phyloP scores from a whole-genome alignment of 2,329 filamentous ascomycete genomes.

The Colletotrichum plurivorum region DNA sequence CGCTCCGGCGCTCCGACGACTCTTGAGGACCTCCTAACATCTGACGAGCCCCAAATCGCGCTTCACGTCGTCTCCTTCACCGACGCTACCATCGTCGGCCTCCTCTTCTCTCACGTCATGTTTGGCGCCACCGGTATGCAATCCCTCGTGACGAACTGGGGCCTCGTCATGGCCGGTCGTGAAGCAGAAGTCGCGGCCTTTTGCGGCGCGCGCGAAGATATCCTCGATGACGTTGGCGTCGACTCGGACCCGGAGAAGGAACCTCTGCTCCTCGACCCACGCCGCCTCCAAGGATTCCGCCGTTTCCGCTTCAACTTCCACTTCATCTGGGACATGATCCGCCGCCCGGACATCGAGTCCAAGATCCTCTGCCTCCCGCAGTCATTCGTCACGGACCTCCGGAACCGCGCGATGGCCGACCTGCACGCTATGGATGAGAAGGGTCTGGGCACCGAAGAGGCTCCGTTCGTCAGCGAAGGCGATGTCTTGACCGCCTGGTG shows the following conservation, averaged over 20 bases:
- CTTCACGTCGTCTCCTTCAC: conserved; percentile 63
- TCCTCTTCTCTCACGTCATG: conserved; percentile 63
- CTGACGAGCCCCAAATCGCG: conserved; percentile 60
- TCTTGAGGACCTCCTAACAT: conserved; percentile 56
- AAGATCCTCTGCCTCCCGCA: conserved; percentile 57
- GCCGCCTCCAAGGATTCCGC: conserved; percentile 45
- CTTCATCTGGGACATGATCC: conserved; percentile 51
- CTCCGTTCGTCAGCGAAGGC: conserved; percentile 60
- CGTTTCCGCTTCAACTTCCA: conserved; percentile 51
- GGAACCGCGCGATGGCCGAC: conserved; percentile 49
- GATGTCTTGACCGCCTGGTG: conserved; percentile 61
- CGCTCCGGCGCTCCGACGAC: conserved; percentile 40
- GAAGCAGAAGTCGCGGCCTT: conserved; percentile 57
- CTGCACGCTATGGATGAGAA: conserved; percentile 40
- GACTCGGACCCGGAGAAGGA: conserved; percentile 45
- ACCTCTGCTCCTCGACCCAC: conserved; percentile 44
- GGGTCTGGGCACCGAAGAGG: conserved; percentile 30
- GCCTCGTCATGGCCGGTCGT: conserved; percentile 57
- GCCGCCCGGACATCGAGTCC: conserved; percentile 49
- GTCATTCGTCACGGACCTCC: conserved; percentile 47
- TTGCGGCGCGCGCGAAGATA: conserved; percentile 52
- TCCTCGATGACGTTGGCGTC: conserved; percentile 46
- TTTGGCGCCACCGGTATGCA: conserved; percentile 61
- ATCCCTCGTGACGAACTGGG: conserved; percentile 62
- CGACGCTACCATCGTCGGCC: conserved; percentile 63